Evolutionary conservation across 805 yeast genomes (phyloP), one percentile per base, ranked within the genome.

Genomic region (Metschnikowia gelsemii): DNA sequence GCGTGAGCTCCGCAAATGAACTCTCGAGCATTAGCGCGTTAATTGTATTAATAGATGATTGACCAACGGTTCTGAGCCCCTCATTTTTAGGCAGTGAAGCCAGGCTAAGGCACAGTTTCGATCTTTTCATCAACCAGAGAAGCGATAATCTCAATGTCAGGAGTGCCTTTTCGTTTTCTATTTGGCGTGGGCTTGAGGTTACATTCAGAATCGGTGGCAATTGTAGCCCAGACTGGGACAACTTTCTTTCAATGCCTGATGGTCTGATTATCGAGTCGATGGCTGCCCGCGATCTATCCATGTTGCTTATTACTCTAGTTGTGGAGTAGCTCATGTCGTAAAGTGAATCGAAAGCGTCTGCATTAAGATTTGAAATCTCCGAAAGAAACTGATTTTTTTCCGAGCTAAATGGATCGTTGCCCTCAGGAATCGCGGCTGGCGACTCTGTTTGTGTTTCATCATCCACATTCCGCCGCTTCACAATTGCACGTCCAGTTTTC

Each of bases 1-100:
- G 70, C 27, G 76, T 72, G 33, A 80, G 63, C 41, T 73, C 73
- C 21, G 67, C 68, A 54, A 82, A 80, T 49, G 79, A 79, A 49
- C 80, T 71, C 51, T 84, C 91, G 38, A 86, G 65, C 9, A 84
- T 76, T 53, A 75, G 78, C 3, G 84, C 70, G 5, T 82, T 69
- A 2, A 86, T 70, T 0, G 85, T 65, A 2, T 70, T 56, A 2
- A 82, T 68, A 3, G 82, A 69, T 5, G 76, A 62, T 42, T 75
- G 68, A 0, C 95, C 95, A 38, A 86, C 59, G 8, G 61, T 68
- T 52, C 74, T 35, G 22, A 47, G 24, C 13, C 43, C 55, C 48
- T 79, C 78, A 14, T 76, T 74, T 4, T 66, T 59, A 24, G 57
- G 53, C 35, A 56, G 53, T 5, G 61, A 43, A 1, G 61, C 52